Evolutionary conservation across 2,329 filamentous ascomycete species (phyloP).

Genomic region (Aaosphaeria pasadenensis): DNA sequence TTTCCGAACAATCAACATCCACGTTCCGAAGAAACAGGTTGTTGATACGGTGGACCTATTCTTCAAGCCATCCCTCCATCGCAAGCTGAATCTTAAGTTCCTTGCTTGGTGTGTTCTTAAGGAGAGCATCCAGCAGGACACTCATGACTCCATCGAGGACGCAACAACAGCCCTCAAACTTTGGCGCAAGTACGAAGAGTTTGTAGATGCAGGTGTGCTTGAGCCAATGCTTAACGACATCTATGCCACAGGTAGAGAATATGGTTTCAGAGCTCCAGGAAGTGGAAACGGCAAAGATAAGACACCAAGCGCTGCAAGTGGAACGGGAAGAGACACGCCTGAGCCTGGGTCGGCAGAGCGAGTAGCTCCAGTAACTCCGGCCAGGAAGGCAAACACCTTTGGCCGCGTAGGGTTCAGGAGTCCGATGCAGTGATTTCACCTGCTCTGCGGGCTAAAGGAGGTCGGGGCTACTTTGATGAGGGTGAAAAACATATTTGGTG

Average conservation of each 20-base stretch:
- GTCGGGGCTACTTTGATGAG: too few species aligned
- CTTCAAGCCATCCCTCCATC: slow-evolving; percentile 73
- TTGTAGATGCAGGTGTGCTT: slow-evolving; percentile 77
- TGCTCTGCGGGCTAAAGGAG: too few species aligned
- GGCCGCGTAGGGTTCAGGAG: slow-evolving; percentile 36
- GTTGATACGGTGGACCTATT: slow-evolving; percentile 94
- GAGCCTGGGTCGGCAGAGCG: slow-evolving; percentile 44
- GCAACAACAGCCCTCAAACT: slow-evolving; percentile 85
- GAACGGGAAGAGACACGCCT: slow-evolving; percentile 51
- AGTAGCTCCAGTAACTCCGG: slow-evolving; percentile 48
- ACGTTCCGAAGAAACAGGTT: slow-evolving; percentile 84
- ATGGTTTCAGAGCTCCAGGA: slow-evolving; percentile 40
- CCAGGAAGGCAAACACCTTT: slow-evolving; percentile 39
- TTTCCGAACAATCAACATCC: slow-evolving; percentile 97
- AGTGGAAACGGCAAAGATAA: slow-evolving; percentile 13
- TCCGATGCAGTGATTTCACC: slow-evolving; percentile 19
- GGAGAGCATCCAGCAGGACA: slow-evolving; percentile 89
- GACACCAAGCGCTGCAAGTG: neutral
- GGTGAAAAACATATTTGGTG: too few species aligned
- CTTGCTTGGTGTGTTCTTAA: slow-evolving; percentile 83
- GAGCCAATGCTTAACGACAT: slow-evolving; percentile 84
- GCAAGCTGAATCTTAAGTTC: slow-evolving; percentile 89
- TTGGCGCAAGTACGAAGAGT: slow-evolving; percentile 88
- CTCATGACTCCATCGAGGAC: slow-evolving; percentile 94
- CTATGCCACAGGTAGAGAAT: slow-evolving; percentile 63